These are phyloP conservation scores for Mycena metata DNA, from an alignment of 768 basidiomycete species.

Conservation along the genomic window DNA sequence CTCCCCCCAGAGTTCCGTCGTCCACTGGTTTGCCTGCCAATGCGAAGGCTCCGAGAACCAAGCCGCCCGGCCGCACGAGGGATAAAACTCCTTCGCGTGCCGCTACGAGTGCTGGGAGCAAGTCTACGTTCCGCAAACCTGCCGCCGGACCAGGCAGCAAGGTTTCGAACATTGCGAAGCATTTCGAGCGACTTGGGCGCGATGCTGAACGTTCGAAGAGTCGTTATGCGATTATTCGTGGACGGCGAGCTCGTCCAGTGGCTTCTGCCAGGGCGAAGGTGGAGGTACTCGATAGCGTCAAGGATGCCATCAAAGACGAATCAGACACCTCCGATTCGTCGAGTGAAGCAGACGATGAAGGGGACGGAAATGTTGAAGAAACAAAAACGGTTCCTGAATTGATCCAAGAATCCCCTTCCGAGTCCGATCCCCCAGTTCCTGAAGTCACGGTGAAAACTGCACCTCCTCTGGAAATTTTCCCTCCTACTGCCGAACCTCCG, in stretches of 20 bases:
- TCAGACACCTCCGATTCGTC: conserved; percentile 79
- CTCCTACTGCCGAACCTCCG: conserved; percentile 35
- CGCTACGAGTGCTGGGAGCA: conserved; percentile 56
- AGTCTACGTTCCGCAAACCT: conserved; percentile 69
- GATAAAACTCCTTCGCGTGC: conserved; percentile 62
- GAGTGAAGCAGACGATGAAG: conserved; percentile 70
- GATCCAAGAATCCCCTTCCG: conserved; percentile 45
- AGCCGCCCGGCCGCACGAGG: conserved; percentile 55
- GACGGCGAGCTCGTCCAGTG: conserved; percentile 90
- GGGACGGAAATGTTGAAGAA: conserved; percentile 63
- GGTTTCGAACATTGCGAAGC: conserved; percentile 90
- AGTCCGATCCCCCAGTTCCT: conserved; percentile 42
- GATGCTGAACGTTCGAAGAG: conserved; percentile 82
- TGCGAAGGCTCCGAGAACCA: conserved; percentile 50
- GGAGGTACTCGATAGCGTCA: conserved; percentile 88
- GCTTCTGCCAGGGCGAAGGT: conserved; percentile 90
- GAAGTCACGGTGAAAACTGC: conserved; percentile 45
- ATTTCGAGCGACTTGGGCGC: conserved; percentile 87
- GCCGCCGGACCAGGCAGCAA: conserved; percentile 67
- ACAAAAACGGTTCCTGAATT: conserved; percentile 43
- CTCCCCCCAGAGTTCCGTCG: conserved; percentile 47
- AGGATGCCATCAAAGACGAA: conserved; percentile 90
- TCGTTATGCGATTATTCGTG: conserved; percentile 88
- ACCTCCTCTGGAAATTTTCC: conserved; percentile 37
- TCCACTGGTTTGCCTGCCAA: conserved; percentile 45